Conservation (phyloP, 129 eudicot species). For the Silybum marianum region DNA sequence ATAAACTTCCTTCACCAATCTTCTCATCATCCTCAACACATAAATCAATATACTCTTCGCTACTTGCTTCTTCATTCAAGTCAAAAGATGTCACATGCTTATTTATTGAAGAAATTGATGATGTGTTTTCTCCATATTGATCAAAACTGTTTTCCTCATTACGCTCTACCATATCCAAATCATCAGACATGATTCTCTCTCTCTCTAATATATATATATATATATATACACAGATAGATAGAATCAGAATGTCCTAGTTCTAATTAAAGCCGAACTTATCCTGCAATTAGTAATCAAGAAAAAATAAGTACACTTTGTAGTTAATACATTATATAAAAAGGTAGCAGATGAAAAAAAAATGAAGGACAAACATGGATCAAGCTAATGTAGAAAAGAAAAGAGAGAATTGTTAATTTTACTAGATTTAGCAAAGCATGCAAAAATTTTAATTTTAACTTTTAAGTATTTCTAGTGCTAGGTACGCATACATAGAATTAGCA, state of each 20-base stretch:
- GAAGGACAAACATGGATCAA: conserved; percentile 25
- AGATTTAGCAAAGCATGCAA: background rate
- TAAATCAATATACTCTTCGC: conserved; percentile 24
- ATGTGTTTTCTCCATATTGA: conserved; percentile 28
- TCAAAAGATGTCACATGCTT: conserved; percentile 50
- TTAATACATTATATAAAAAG: background rate
- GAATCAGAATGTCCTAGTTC: conserved; percentile 16
- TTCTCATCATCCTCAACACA: conserved; percentile 35
- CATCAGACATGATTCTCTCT: conserved; percentile 33
- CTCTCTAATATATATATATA: too few species aligned
- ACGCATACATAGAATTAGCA: conserved; percentile 18
- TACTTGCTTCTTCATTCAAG: conserved; percentile 69
- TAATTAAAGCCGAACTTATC: background rate
- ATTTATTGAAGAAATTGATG: conserved; percentile 44
- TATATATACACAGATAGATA: background rate
- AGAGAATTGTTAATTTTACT: background rate
- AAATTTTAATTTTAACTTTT: conserved; percentile 7
- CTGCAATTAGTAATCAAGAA: conserved; percentile 17
- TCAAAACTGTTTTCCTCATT: conserved; percentile 29
- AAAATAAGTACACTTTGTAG: background rate
- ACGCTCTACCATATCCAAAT: conserved; percentile 31
- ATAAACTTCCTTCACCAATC: conserved; percentile 33
- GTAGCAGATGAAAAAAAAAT: background rate
- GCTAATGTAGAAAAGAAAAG: conserved; percentile 8
- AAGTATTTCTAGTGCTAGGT: background rate